phyloP scores from a whole-genome alignment of 108 stramenopile genomes.

The Stephanodiscus minutulus region DNA sequence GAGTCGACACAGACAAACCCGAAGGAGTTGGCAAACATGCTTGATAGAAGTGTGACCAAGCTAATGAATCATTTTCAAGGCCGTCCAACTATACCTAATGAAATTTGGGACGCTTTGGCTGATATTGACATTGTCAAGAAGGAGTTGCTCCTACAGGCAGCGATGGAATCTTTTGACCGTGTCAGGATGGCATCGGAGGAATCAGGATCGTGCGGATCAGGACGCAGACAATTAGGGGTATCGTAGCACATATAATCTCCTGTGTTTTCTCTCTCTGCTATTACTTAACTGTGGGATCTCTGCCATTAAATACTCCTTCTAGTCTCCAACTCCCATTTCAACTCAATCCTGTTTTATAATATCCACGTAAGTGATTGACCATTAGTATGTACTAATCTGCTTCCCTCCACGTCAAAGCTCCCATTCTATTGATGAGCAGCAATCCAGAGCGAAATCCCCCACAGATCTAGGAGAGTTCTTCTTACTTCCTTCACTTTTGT shows the following conservation, averaged over 20 bases:
- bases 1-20: conserved; percentile 22
- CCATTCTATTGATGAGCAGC: neutral
- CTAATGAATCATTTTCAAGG: conserved; percentile 46
- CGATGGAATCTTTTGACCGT: neutral
- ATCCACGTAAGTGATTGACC: too few relatives aligned
- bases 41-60: conserved; percentile 38
- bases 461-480: too few relatives aligned
- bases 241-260: neutral
- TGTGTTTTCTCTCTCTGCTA: neutral
- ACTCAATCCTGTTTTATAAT: neutral
- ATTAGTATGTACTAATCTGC: too few relatives aligned
- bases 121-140: conserved; percentile 65
- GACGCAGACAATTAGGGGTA: neutral
- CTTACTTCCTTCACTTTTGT: neutral
- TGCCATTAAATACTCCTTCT: neutral
- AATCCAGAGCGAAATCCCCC: neutral
- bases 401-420: neutral
- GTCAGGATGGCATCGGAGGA: neutral
- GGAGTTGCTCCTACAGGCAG: conserved; percentile 49
- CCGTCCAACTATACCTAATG: conserved; percentile 41
- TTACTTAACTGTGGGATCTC: neutral
- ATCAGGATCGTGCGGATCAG: neutral
- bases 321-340: neutral
- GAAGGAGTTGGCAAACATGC: conserved; percentile 20
- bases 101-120: conserved; percentile 73